These are phyloP conservation scores for Stenocarpella maydis DNA, from an alignment of 2,329 filamentous ascomycete genomes.

Conservation along the genomic window DNA sequence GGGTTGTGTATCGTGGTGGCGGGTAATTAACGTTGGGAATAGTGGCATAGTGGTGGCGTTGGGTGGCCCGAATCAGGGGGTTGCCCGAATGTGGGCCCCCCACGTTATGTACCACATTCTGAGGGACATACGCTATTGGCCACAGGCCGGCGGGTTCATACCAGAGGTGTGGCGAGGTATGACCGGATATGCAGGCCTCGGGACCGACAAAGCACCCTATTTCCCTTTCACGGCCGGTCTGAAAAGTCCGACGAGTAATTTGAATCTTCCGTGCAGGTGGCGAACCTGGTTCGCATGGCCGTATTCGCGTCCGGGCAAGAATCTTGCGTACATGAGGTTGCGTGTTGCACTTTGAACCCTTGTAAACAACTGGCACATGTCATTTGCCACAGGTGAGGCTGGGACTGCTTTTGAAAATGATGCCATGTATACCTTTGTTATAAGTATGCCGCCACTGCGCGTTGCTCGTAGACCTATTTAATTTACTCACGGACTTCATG, in stretches of 20 bases:
- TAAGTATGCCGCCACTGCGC: conserved; percentile 2
- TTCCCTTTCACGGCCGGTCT: conserved; percentile 33
- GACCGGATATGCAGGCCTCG: conserved; percentile 23
- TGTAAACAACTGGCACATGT: conserved; percentile 14
- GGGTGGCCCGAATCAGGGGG: too few species aligned
- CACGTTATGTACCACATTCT: conserved; percentile 34
- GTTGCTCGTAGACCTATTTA: not conserved
- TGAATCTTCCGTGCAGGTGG: too few species aligned
- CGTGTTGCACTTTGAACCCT: conserved; percentile 16
- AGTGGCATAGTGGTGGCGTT: too few species aligned
- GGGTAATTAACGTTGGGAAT: too few species aligned
- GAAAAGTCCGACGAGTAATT: not conserved
- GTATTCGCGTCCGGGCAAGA: conserved; percentile 24
- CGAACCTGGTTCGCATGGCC: conserved; percentile 8
- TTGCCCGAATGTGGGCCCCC: too few species aligned
- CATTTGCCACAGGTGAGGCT: conserved; percentile 6
- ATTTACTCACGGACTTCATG: not conserved
- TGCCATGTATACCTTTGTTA: conserved; percentile 1
- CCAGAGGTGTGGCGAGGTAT: conserved; percentile 35
- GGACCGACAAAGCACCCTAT: conserved; percentile 35
- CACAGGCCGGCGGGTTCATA: conserved; percentile 29
- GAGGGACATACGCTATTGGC: conserved; percentile 36
- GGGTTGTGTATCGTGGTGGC: too few species aligned
- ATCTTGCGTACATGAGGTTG: conserved; percentile 20
- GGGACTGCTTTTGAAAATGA: conserved; percentile 7